phyloP scores from a whole-genome alignment of 2,329 filamentous ascomycete genomes.

The Capronia americana region DNA sequence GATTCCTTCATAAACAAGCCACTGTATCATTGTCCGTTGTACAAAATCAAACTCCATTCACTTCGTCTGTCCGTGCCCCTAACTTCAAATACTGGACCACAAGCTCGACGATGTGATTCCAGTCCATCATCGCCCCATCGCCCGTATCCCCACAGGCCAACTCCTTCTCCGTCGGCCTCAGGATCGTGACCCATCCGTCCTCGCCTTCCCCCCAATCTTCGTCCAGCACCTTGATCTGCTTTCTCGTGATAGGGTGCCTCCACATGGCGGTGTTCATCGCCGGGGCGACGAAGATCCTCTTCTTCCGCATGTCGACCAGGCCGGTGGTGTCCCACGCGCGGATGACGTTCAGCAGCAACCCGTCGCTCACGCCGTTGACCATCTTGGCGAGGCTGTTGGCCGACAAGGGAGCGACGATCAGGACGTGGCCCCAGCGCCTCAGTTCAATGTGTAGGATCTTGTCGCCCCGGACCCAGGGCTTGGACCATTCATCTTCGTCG shows the following conservation, averaged over 20 bases:
- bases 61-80: constrained; percentile 3
- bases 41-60: constrained; percentile 28
- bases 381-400: constrained; percentile 90
- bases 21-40: background rate
- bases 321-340: constrained; percentile 87
- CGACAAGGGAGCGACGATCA: constrained; percentile 79
- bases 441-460: constrained; percentile 90
- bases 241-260: constrained; percentile 78
- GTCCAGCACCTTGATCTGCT: constrained; percentile 72
- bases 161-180: constrained; percentile 75
- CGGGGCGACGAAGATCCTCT: constrained; percentile 75
- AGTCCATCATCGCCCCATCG: constrained; percentile 81
- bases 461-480: constrained; percentile 78
- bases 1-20: constrained; percentile 15
- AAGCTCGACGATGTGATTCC: constrained; percentile 70
- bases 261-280: constrained; percentile 95
- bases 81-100: constrained; percentile 29
- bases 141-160: constrained; percentile 87
- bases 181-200: constrained; percentile 70
- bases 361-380: constrained; percentile 76
- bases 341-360: constrained; percentile 73
- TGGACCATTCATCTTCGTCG: constrained; percentile 84
- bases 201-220: constrained; percentile 71
- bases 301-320: constrained; percentile 62
- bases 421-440: constrained; percentile 78